Evolutionary conservation across 2,329 filamentous ascomycete genomes (phyloP).

Genomic region (Botryosphaeria dothidea): DNA sequence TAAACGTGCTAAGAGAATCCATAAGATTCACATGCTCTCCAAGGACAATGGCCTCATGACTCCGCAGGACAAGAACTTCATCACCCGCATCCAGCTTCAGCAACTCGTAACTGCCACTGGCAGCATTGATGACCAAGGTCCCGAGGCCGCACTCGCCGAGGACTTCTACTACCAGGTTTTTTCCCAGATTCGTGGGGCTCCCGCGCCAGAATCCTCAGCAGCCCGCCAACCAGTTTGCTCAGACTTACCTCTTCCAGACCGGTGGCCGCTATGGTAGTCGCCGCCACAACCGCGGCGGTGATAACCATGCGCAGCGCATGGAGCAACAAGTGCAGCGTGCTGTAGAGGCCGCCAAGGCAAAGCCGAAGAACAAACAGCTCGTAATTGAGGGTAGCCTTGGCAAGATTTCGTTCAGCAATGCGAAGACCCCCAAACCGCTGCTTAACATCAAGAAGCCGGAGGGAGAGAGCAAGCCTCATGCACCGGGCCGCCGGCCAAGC

Average conservation of each 20-base stretch:
- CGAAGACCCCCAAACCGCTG: slow-evolving; percentile 92
- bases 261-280: slow-evolving; percentile 74
- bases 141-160: slow-evolving; percentile 79
- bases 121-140: slow-evolving; percentile 75
- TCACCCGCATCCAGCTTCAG: slow-evolving; percentile 95
- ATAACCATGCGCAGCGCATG: slow-evolving; percentile 99
- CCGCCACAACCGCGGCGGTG: slow-evolving; percentile 77
- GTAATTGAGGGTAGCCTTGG: slow-evolving; percentile 95
- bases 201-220: slow-evolving; percentile 89
- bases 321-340: slow-evolving; percentile 97
- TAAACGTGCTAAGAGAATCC: slow-evolving; percentile 92
- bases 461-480: slow-evolving; percentile 58
- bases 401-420: slow-evolving; percentile 98
- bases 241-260: slow-evolving; percentile 96
- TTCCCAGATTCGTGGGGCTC: slow-evolving; percentile 86
- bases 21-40: slow-evolving; percentile 93
- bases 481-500: slow-evolving; percentile 43
- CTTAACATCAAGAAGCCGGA: slow-evolving; percentile 93
- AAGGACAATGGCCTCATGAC: slow-evolving; percentile 98
- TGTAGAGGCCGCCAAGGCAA: slow-evolving; percentile 94
- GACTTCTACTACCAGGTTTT: slow-evolving; percentile 99
- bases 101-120: slow-evolving; percentile 92
- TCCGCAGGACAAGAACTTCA: slow-evolving; percentile 98
- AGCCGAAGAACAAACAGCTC: slow-evolving; percentile 95
- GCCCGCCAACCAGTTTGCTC: slow-evolving; percentile 91